A percentile compares a stretch with the other conserved stretches of the same genome.
Conservation (phyloP, 371 early-diverging fungal species). For the Circinella minor region DNA sequence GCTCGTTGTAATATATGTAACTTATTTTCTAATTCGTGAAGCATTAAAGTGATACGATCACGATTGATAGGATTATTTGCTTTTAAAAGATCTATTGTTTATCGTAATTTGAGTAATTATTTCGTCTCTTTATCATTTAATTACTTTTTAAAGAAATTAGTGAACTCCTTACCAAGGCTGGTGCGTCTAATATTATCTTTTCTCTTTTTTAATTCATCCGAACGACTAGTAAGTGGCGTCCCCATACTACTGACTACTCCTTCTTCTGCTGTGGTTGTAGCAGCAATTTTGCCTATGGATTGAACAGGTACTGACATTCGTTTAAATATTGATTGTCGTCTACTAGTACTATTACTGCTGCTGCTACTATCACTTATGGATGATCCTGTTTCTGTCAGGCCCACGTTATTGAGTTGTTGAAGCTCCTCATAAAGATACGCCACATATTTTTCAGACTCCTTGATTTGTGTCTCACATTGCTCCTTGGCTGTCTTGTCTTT, state of each 20-base stretch:
- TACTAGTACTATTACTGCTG: not conserved
- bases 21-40: constrained; percentile 82
- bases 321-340: not conserved
- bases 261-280: too few relatives aligned
- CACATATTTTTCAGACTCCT: constrained; percentile 79
- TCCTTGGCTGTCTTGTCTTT: constrained; percentile 51
- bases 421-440: constrained; percentile 79
- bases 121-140: too few relatives aligned
- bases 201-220: not conserved
- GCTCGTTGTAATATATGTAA: constrained; percentile 50
- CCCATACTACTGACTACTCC: not conserved
- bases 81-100: constrained; percentile 63
- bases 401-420: constrained; percentile 23
- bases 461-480: constrained; percentile 78
- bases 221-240: not conserved
- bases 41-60: constrained; percentile 84
- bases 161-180: not conserved
- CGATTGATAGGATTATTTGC: constrained; percentile 78
- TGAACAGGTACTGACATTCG: not conserved
- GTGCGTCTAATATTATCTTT: not conserved
- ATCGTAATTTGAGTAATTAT: too few relatives aligned
- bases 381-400: constrained; percentile 1
- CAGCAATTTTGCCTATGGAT: not conserved
- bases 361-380: not conserved
- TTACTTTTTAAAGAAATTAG: not conserved